Evolutionary conservation across 495 filamentous ascomycete species (phyloP).

Genomic region (Geoglossum glabrum): DNA sequence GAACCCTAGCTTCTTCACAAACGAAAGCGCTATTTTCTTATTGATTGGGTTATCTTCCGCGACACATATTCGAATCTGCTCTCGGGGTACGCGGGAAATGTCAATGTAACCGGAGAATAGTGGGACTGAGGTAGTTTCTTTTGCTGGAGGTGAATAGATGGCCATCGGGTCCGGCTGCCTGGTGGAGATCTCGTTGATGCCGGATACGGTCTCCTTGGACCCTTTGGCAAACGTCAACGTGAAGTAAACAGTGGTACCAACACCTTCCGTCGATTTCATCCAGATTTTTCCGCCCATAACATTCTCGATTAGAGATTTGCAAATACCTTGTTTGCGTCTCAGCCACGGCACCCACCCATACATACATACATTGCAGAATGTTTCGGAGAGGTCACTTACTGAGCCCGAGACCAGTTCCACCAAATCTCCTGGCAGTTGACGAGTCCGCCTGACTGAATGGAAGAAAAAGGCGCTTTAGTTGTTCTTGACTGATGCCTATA

Average conservation of each 20-base stretch:
- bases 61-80: slow-evolving; percentile 66
- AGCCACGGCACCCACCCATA: not conserved
- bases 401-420: slow-evolving; percentile 73
- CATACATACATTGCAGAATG: not conserved
- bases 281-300: slow-evolving; percentile 71
- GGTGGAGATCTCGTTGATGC: slow-evolving; percentile 11
- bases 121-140: slow-evolving; percentile 12
- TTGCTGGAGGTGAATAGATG: slow-evolving; percentile 30
- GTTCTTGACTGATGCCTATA: slow-evolving; percentile 68
- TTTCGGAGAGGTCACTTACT: not conserved
- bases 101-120: slow-evolving; percentile 26
- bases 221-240: slow-evolving; percentile 66
- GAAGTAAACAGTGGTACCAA: slow-evolving; percentile 75
- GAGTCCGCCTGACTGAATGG: slow-evolving; percentile 83
- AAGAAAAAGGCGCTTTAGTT: slow-evolving; percentile 66
- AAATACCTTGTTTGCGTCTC: slow-evolving; percentile 37
- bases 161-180: slow-evolving; percentile 31
- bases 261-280: slow-evolving; percentile 53
- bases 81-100: slow-evolving; percentile 49
- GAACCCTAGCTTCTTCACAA: slow-evolving; percentile 66
- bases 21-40: slow-evolving; percentile 77
- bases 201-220: slow-evolving; percentile 25
- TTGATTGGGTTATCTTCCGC: slow-evolving; percentile 88
- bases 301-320: slow-evolving; percentile 84
- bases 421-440: slow-evolving; percentile 71